These are phyloP conservation scores for Hygrophorus pudorinus DNA, from an alignment of 768 basidiomycete genomes.

Conservation along the genomic window DNA sequence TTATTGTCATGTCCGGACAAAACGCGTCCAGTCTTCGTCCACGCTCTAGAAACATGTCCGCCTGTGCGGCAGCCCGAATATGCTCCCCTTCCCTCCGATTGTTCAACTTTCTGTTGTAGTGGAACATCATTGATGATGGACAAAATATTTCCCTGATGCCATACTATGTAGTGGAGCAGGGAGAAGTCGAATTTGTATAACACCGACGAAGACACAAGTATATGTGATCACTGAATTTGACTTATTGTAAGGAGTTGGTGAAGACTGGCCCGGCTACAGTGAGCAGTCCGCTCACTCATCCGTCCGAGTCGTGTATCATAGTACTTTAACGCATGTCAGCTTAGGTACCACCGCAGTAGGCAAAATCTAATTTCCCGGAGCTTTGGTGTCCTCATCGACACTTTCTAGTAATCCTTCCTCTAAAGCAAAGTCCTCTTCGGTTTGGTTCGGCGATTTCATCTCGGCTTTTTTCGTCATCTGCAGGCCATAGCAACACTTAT, in stretches of 20 bases:
- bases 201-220: no score
- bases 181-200: slow-evolving; percentile 68
- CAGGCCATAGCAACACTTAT: background rate
- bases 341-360: no score
- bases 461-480: slow-evolving; percentile 5
- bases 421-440: slow-evolving; percentile 3
- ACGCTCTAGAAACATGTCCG: slow-evolving; percentile 63
- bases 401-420: slow-evolving; percentile 7
- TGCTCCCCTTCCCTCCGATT: slow-evolving; percentile 15
- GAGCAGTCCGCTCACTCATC: no score
- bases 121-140: slow-evolving; percentile 65
- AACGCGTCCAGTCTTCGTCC: slow-evolving; percentile 69
- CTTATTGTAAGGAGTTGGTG: no score
- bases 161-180: slow-evolving; percentile 70
- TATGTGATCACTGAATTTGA: no score
- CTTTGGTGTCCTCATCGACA: no score
- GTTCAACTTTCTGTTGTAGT: slow-evolving; percentile 23
- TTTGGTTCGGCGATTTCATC: background rate
- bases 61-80: slow-evolving; percentile 63
- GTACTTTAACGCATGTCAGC: no score
- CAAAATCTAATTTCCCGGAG: no score
- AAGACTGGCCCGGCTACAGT: no score
- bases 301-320: no score
- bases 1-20: slow-evolving; percentile 38
- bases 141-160: slow-evolving; percentile 72